A percentile compares a stretch with the other conserved stretches of the same genome.
phyloP scores from a whole-genome alignment of 2,329 filamentous ascomycete species.

The Colletotrichum sp. region DNA sequence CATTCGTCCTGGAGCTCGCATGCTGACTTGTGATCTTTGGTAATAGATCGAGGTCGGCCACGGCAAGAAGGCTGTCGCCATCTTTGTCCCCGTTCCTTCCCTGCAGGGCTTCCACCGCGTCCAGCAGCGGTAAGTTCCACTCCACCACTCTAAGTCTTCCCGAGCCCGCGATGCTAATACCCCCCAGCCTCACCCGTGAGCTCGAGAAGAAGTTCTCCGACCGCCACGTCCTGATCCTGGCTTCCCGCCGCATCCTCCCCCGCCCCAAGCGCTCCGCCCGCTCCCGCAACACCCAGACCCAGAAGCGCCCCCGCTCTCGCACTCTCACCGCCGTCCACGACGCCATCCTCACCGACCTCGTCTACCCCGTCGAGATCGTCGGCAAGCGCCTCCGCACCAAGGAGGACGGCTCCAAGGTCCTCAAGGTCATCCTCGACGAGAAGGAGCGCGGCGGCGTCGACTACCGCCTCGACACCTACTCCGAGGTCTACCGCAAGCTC shows the following conservation, averaged over 20 bases:
- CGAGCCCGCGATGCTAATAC: not conserved
- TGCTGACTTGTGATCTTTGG: conserved; percentile 71
- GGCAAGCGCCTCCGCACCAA: conserved; percentile 99
- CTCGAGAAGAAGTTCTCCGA: conserved; percentile 99
- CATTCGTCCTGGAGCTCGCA: conserved; percentile 74
- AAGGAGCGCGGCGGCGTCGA: conserved; percentile 99
- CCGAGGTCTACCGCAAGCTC: conserved; percentile 98
- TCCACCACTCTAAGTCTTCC: no score
- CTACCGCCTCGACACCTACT: conserved; percentile 99
- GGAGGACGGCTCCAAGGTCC: conserved; percentile 97
- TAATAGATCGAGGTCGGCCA: conserved; percentile 99
- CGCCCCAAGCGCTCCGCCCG: conserved; percentile 98
- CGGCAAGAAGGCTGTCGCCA: conserved; percentile 99
- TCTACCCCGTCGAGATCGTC: conserved; percentile 99
- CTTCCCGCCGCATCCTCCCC: conserved; percentile 97
- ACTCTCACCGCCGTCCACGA: conserved; percentile 99
- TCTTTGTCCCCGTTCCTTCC: conserved; percentile 99
- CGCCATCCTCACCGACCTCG: conserved; percentile 95
- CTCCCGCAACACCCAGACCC: conserved; percentile 93
- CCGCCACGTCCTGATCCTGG: conserved; percentile 99
- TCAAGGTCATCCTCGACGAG: conserved; percentile 99
- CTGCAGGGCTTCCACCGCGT: conserved; percentile 99
- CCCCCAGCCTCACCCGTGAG: conserved; percentile 94
- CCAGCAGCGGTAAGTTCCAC: conserved; percentile 89
- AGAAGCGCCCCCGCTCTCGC: conserved; percentile 98